Conservation (phyloP, 176 grass and related monocot genomes). For the Canna indica region DNA sequence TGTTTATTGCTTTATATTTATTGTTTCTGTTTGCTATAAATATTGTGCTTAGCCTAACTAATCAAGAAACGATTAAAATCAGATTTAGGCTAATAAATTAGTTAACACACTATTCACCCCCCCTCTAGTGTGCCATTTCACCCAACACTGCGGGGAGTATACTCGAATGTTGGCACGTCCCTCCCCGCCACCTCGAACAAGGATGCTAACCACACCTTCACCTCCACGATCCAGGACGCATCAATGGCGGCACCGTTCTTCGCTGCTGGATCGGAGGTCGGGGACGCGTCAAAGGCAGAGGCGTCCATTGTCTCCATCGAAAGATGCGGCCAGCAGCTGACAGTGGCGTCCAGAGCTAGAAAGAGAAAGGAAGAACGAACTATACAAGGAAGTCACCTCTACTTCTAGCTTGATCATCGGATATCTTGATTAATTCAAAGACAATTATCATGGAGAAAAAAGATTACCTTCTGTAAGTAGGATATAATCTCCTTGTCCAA, state of each 20-base stretch:
- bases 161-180: slow-evolving; percentile 45
- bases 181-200: slow-evolving; percentile 32
- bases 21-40: too few species aligned
- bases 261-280: slow-evolving; percentile 10
- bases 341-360: neutral
- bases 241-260: slow-evolving; percentile 18
- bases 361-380: too few species aligned
- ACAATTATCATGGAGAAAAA: too few species aligned
- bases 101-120: too few species aligned
- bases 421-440: too few species aligned
- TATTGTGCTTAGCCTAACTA: too few species aligned
- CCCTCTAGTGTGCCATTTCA: too few species aligned
- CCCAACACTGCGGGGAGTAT: slow-evolving; percentile 45
- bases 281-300: slow-evolving; percentile 37
- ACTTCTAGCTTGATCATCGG: too few species aligned
- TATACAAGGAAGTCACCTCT: too few species aligned
- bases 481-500: slow-evolving; percentile 31
- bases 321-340: neutral
- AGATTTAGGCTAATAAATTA: too few species aligned
- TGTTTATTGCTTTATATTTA: too few species aligned
- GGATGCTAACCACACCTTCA: slow-evolving; percentile 66
- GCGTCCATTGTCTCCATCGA: slow-evolving; percentile 35
- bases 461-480: slow-evolving; percentile 42
- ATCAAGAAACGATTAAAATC: too few species aligned
- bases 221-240: slow-evolving; percentile 42